These are phyloP conservation scores for Cryphonectria japonica DNA, from an alignment of 2,329 filamentous ascomycete genomes.

Conservation along the genomic window DNA sequence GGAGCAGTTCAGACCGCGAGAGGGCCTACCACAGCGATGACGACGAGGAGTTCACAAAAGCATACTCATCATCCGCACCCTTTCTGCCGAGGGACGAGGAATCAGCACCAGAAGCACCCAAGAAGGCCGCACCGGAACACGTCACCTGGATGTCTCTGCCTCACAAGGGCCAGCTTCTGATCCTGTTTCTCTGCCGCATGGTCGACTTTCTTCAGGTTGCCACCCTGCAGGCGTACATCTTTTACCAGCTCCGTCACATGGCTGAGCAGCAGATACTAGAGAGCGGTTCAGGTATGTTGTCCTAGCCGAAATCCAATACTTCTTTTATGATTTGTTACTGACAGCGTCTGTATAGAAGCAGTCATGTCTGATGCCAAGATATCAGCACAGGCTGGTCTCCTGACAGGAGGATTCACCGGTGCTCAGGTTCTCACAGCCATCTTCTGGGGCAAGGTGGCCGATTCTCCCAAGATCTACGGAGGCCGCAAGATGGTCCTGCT, in stretches of 20 bases:
- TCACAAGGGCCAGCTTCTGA: constrained; percentile 69
- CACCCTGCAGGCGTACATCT: constrained; percentile 71
- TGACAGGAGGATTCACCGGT: constrained; percentile 73
- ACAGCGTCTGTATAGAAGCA: constrained; percentile 35
- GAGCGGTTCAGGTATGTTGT: constrained; percentile 20
- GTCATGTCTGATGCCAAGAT: constrained; percentile 58
- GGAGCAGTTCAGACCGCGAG: constrained; percentile 22
- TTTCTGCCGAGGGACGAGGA: constrained; percentile 30
- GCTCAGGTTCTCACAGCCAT: constrained; percentile 76
- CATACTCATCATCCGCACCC: constrained; percentile 30
- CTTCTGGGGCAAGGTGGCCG: constrained; percentile 70
- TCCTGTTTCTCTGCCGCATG: constrained; percentile 71
- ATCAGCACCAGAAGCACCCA: constrained; percentile 33
- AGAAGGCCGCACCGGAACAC: constrained; percentile 21
- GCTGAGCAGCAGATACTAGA: constrained; percentile 23
- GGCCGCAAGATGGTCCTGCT: constrained; percentile 74
- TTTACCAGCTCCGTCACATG: constrained; percentile 75
- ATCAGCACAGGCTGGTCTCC: constrained; percentile 69
- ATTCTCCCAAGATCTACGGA: constrained; percentile 52
- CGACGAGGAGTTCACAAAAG: constrained; percentile 24
- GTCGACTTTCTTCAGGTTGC: constrained; percentile 76
- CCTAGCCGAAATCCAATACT: no score
- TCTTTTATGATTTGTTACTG: background rate
- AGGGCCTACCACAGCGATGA: constrained; percentile 22
- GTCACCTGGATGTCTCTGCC: constrained; percentile 73